Conservation (phyloP, 1,139 yeast species). For the Yamadazyma membranifaciens region DNA sequence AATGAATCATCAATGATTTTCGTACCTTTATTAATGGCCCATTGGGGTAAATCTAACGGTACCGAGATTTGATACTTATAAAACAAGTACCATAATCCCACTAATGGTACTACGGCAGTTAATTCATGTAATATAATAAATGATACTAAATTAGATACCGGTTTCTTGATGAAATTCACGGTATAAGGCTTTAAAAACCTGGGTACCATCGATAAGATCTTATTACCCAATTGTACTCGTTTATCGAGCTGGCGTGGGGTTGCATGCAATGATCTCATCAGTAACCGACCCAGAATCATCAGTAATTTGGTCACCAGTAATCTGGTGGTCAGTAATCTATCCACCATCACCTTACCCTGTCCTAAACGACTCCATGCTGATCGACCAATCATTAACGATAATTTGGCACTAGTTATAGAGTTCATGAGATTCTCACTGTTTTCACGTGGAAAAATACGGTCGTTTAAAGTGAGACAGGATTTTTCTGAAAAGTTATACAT, state of each 20-base stretch:
- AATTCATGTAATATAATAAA: constrained; percentile 81
- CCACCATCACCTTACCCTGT: no score
- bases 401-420: no score
- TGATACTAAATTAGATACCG: constrained; percentile 68
- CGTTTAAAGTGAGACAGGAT: neutral
- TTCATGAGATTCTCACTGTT: no score
- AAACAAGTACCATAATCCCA: constrained; percentile 72
- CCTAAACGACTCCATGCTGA: no score
- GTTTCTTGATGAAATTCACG: constrained; percentile 52
- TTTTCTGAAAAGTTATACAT: neutral
- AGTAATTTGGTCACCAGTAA: no score
- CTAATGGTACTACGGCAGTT: constrained; percentile 77
- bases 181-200: constrained; percentile 50
- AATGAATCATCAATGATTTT: constrained; percentile 52
- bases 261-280: neutral
- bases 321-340: no score
- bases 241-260: constrained; percentile 6
- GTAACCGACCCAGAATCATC: neutral
- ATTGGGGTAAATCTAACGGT: constrained; percentile 61
- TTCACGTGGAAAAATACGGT: neutral
- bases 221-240: constrained; percentile 15
- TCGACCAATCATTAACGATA: no score
- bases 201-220: constrained; percentile 43
- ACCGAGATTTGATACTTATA: constrained; percentile 48
- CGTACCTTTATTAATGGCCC: constrained; percentile 63